Evolutionary conservation across 2,329 filamentous ascomycete species (phyloP), one percentile per base, ranked within the genome.

Genomic region (Plectosphaerella sp.): DNA sequence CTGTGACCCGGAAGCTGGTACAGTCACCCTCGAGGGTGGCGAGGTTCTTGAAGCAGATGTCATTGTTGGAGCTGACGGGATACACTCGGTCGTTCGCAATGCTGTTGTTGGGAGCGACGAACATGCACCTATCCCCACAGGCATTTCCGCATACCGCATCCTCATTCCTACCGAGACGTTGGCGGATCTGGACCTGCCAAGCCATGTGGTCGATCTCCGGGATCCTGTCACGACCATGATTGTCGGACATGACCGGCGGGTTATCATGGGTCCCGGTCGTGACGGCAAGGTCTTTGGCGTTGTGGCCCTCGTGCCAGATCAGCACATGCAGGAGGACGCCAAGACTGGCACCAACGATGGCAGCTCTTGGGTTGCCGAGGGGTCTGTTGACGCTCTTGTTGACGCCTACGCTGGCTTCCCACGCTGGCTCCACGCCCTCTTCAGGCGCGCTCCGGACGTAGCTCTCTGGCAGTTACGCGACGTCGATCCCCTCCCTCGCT

Each of bases 191-290:
- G 47, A 52, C 8, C 42, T 48, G 22, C 45, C 59, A 1, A 56
- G 51, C 4, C 56, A 55, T 1, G 57, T 64, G 4, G 63, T 74
- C n/a, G 59, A 72, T 15, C 68, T 70, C n/a, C 53, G 59, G 14
- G 61, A 68, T 5, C 64, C 71, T 1, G 66, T 64, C 48, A 77
- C 74, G 2, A 72, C 71, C 1, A 77, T 77, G 74, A 62, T 77
- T 2, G 61, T 77, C 52, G 73, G 67, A 0, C 69, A 74, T 28
- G 64, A 71, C 25, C 61, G 66, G 18, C 62, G 72, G 14, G 56
- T 74, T n/a, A 68, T 77, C 36, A 75, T 76, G 71, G 74, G 73
- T 3, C 74, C 74, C 2, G 72, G 68, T 1, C 61, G 74, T 6
- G 60, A 68, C 14, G 69, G 68, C 0, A 61, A 67, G 4, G 56